These are phyloP conservation scores for Helichrysum umbraculigerum DNA, from an alignment of 129 eudicot species.

Conservation along the genomic window DNA sequence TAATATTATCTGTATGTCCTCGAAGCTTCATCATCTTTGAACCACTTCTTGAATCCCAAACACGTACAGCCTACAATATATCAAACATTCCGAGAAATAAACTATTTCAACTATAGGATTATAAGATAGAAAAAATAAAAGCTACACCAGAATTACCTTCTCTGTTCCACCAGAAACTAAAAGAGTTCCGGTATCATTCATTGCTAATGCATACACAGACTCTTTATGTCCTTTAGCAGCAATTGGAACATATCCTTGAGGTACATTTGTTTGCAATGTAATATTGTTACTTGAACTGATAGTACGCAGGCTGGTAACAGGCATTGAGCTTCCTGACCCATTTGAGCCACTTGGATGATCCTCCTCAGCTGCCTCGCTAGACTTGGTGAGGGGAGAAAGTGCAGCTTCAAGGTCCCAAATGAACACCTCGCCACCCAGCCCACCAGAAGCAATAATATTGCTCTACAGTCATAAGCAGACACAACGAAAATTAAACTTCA, in stretches of 20 bases:
- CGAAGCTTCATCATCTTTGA: constrained; percentile 94
- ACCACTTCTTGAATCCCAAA: constrained; percentile 96
- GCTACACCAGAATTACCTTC: constrained; percentile 50
- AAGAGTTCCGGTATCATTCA: constrained; percentile 85
- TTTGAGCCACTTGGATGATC: constrained; percentile 56
- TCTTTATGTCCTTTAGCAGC: constrained; percentile 98
- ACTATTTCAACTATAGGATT: neutral
- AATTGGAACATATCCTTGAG: constrained; percentile 74
- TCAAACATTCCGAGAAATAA: neutral
- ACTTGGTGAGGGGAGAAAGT: constrained; percentile 69
- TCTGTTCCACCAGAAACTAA: constrained; percentile 99
- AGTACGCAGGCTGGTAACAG: constrained; percentile 68
- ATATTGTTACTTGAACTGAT: constrained; percentile 77
- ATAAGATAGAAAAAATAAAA: neutral
- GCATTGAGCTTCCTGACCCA: constrained; percentile 58
- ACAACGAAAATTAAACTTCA: neutral
- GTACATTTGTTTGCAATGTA: constrained; percentile 64
- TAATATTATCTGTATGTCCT: constrained; percentile 93
- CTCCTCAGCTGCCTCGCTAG: constrained; percentile 70
- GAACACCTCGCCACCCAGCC: constrained; percentile 94
- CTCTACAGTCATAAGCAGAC: constrained; percentile 45
- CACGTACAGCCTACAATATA: constrained; percentile 78
- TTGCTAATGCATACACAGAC: constrained; percentile 97
- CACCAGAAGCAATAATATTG: constrained; percentile 84
- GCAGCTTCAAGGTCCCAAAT: constrained; percentile 98